Conservation (phyloP, 2,329 filamentous ascomycete species). For the Eutypa lata region DNA sequence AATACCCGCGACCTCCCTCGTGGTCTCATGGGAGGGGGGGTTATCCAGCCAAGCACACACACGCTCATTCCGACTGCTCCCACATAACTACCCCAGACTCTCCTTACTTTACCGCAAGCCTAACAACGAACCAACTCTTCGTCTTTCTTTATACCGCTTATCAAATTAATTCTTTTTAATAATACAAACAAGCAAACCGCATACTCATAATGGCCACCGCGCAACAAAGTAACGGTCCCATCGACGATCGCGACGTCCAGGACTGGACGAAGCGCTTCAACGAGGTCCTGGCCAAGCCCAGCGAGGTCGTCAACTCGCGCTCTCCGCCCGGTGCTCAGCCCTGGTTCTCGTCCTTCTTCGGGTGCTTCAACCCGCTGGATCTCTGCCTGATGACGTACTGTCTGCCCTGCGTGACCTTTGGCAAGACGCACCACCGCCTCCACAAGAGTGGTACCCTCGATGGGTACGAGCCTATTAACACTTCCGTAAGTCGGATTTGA, state of each 20-base stretch:
- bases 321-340: constrained; percentile 34
- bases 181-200: too few species aligned
- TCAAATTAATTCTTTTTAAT: not conserved
- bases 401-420: constrained; percentile 46
- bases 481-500: constrained; percentile 33
- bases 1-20: not conserved
- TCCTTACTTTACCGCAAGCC: not conserved
- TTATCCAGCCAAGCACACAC: not conserved
- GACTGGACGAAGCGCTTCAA: constrained; percentile 44
- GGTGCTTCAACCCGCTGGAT: constrained; percentile 42
- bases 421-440: constrained; percentile 44
- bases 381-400: constrained; percentile 44
- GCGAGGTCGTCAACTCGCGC: constrained; percentile 40
- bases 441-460: constrained; percentile 36
- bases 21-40: not conserved
- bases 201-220: not conserved
- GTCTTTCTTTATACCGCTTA: not conserved
- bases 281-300: constrained; percentile 38
- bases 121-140: not conserved
- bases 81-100: not conserved
- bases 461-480: constrained; percentile 46
- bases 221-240: constrained; percentile 24
- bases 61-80: not conserved
- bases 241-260: constrained; percentile 41
- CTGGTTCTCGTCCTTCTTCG: constrained; percentile 40